These are phyloP conservation scores for Epichloe amarillans DNA, from an alignment of 2,329 filamentous ascomycete species.

Conservation along the genomic window DNA sequence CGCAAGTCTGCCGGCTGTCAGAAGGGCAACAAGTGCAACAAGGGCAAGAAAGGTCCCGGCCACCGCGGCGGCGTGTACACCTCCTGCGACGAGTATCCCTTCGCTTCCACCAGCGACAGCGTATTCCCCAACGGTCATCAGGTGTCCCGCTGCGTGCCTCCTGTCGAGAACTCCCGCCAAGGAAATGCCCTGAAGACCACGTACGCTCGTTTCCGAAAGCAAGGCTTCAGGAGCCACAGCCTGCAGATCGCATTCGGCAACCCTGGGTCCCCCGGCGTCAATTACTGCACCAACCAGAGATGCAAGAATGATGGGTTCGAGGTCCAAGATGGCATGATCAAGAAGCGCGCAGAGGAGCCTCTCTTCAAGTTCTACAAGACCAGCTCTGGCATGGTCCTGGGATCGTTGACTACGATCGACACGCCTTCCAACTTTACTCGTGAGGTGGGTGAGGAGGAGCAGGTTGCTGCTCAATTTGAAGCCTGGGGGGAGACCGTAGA, in stretches of 20 bases:
- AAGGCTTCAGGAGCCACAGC: neutral
- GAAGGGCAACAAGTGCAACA: slow-evolving; percentile 7
- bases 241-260: slow-evolving; percentile 7
- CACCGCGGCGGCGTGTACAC: slow-evolving; percentile 5
- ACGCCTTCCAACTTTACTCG: slow-evolving; percentile 8
- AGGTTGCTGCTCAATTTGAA: slow-evolving; percentile 2
- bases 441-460: slow-evolving; percentile 4
- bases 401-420: slow-evolving; percentile 4
- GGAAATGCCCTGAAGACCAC: slow-evolving; percentile 2
- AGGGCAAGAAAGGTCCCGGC: slow-evolving; percentile 5
- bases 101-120: slow-evolving; percentile 7
- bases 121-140: slow-evolving; percentile 6
- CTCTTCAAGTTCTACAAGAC: slow-evolving; percentile 10
- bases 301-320: slow-evolving; percentile 11
- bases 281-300: slow-evolving; percentile 9
- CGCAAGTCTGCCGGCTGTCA: slow-evolving; percentile 6
- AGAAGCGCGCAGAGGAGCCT: slow-evolving; percentile 6
- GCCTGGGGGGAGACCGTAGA: slow-evolving; percentile 7
- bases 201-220: neutral
- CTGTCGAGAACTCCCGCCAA: slow-evolving; percentile 5
- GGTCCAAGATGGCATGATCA: slow-evolving; percentile 8
- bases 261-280: slow-evolving; percentile 5
- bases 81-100: slow-evolving; percentile 11
- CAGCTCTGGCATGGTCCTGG: slow-evolving; percentile 8
- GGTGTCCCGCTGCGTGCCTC: slow-evolving; percentile 11